phyloP scores from a whole-genome alignment of 1,139 yeast species.

The Pichia inconspicua region DNA sequence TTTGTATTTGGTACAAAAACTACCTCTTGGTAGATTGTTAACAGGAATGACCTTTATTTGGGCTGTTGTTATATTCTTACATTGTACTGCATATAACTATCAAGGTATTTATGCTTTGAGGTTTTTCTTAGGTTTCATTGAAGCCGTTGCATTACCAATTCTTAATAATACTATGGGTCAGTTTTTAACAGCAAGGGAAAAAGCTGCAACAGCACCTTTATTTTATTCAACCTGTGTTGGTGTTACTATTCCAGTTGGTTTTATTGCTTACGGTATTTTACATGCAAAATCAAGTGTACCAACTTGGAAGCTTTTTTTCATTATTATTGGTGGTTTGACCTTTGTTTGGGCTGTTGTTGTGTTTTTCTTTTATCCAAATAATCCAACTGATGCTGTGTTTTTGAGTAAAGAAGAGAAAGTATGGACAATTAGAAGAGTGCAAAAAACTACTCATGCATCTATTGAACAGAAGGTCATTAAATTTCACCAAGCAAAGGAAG shows the following conservation, averaged over 20 bases:
- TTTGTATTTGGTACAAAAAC: constrained; percentile 27
- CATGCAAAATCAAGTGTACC: constrained; percentile 20
- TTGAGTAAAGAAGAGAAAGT: constrained; percentile 30
- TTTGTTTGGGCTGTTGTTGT: constrained; percentile 27
- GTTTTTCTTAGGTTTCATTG: constrained; percentile 32
- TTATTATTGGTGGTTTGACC: constrained; percentile 32
- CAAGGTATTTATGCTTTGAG: constrained; percentile 31
- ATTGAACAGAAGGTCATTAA: constrained; percentile 33
- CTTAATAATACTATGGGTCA: constrained; percentile 32
- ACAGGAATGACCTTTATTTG: constrained; percentile 26
- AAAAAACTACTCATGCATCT: constrained; percentile 28
- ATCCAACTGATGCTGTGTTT: constrained; percentile 31
- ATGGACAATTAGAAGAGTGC: constrained; percentile 32
- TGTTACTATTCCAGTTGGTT: constrained; percentile 32
- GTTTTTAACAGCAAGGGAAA: constrained; percentile 30
- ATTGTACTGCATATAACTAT: constrained; percentile 28
- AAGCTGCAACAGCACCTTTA: constrained; percentile 32
- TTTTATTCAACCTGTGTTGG: constrained; percentile 33
- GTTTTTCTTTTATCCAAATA: constrained; percentile 30
- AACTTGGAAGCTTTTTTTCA: constrained; percentile 31
- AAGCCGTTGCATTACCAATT: constrained; percentile 31
- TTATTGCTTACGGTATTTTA: constrained; percentile 33
- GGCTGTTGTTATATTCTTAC: constrained; percentile 29
- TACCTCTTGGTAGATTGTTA: constrained; percentile 29
- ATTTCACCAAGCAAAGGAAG: constrained; percentile 32